phyloP scores from a whole-genome alignment of 495 filamentous ascomycete genomes.

The Neurospora sp. region DNA sequence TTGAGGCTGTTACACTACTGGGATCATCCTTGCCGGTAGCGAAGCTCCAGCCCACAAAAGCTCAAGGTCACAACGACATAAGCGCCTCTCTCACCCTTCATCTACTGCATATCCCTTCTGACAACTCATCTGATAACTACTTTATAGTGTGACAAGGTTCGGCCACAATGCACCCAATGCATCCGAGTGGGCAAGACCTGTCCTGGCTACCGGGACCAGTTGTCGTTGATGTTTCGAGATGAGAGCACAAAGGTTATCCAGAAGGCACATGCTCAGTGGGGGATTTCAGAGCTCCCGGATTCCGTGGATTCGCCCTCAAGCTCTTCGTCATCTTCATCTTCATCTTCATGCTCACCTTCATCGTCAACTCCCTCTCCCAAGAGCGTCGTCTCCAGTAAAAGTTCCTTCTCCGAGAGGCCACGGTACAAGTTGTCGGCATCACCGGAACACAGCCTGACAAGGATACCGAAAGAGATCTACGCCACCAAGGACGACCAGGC shows the following conservation, averaged over 20 bases:
- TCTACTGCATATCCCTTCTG: background rate
- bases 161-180: slow-evolving; percentile 59
- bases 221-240: slow-evolving; percentile 63
- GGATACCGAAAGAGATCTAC: slow-evolving; percentile 9
- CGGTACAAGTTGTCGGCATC: slow-evolving; percentile 5
- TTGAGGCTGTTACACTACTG: background rate
- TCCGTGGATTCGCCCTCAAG: slow-evolving; percentile 12
- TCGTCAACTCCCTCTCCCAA: slow-evolving; percentile 3
- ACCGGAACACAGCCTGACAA: background rate
- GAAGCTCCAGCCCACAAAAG: background rate
- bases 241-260: slow-evolving; percentile 58
- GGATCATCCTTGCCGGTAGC: background rate
- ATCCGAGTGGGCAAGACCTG: slow-evolving; percentile 45
- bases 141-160: slow-evolving; percentile 52
- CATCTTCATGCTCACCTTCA: slow-evolving; percentile 1
- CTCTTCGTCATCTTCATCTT: slow-evolving; percentile 18
- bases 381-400: slow-evolving; percentile 5
- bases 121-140: background rate
- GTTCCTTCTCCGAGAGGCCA: background rate
- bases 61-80: background rate
- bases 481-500: slow-evolving; percentile 30
- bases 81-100: too few species aligned
- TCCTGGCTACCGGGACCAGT: slow-evolving; percentile 58
- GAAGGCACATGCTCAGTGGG: slow-evolving; percentile 50
- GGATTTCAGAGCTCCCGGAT: slow-evolving; percentile 13